Conservation (phyloP, 371 early-diverging fungal species). For the Mortierella sp. region DNA sequence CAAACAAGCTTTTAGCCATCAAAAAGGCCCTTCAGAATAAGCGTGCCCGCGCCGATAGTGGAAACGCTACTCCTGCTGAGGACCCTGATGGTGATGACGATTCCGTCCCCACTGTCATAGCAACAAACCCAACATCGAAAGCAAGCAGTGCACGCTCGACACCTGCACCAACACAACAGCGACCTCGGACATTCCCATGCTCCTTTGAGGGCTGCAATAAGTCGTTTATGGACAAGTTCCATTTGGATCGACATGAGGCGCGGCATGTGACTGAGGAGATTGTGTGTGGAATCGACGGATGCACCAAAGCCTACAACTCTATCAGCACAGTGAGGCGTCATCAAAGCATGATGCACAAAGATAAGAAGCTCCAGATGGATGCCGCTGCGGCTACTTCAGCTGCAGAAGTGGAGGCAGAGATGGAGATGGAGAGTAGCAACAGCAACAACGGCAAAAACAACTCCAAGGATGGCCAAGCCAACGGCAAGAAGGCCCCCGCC, state of each 20-base stretch:
- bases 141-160: constrained; percentile 18
- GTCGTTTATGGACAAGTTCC: constrained; percentile 56
- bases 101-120: neutral
- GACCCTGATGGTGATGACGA: constrained; percentile 13
- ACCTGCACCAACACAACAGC: constrained; percentile 27
- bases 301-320: constrained; percentile 52
- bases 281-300: constrained; percentile 54
- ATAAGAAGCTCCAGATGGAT: constrained; percentile 28
- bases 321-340: constrained; percentile 55
- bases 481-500: neutral
- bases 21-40: neutral
- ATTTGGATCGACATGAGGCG: constrained; percentile 45
- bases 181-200: constrained; percentile 46
- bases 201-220: constrained; percentile 48
- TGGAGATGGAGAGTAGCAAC: neutral
- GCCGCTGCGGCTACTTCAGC: constrained; percentile 19
- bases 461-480: neutral
- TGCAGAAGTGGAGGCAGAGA: neutral
- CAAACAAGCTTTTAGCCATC: neutral
- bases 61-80: neutral
- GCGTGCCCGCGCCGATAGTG: neutral
- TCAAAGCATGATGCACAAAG: constrained; percentile 52
- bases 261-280: constrained; percentile 53
- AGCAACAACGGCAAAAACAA: neutral
- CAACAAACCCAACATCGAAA: constrained; percentile 9